Conservation (phyloP, 2,329 filamentous ascomycete species). For the Ciborinia camelliae region DNA sequence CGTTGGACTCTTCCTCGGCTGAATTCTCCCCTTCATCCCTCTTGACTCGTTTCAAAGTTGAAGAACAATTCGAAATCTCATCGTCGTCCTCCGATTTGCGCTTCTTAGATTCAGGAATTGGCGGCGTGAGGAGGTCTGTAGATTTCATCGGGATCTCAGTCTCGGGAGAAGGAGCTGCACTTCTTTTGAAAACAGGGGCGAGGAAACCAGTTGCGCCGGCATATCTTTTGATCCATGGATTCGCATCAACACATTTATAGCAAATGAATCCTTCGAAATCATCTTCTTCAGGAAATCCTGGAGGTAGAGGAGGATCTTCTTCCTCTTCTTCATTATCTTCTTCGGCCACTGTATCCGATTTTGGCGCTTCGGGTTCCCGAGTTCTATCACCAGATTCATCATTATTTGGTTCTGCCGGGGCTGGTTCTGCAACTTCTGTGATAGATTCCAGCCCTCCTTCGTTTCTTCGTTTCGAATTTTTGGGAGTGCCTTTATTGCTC, state of each 20-base stretch:
- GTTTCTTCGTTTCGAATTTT: conserved; percentile 35
- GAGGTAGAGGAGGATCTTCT: conserved; percentile 67
- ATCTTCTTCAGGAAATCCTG: conserved; percentile 84
- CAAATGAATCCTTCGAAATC: conserved; percentile 88
- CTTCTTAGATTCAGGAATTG: conserved; percentile 50
- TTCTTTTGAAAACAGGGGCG: conserved; percentile 58
- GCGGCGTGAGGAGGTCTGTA: conserved; percentile 25
- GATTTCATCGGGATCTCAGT: conserved; percentile 32
- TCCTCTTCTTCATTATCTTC: conserved; percentile 47
- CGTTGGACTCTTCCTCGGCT: background rate
- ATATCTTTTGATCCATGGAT: conserved; percentile 90
- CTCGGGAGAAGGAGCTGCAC: conserved; percentile 34
- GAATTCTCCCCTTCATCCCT: conserved; percentile 17
- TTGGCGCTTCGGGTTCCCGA: conserved; percentile 15
- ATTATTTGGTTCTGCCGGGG: conserved; percentile 26
- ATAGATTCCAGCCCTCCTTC: conserved; percentile 47
- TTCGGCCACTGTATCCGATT: conserved; percentile 31
- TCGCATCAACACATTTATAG: conserved; percentile 85
- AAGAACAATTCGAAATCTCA: conserved; percentile 32
- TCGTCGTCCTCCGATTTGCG: conserved; percentile 60
- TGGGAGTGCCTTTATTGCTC: conserved; percentile 39
- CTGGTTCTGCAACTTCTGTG: conserved; percentile 46
- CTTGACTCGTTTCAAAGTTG: conserved; percentile 52
- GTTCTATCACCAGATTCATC: conserved; percentile 24
- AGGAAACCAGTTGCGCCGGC: conserved; percentile 78